phyloP scores from a whole-genome alignment of 495 filamentous ascomycete genomes.

The Opeltia flavorubescens region DNA sequence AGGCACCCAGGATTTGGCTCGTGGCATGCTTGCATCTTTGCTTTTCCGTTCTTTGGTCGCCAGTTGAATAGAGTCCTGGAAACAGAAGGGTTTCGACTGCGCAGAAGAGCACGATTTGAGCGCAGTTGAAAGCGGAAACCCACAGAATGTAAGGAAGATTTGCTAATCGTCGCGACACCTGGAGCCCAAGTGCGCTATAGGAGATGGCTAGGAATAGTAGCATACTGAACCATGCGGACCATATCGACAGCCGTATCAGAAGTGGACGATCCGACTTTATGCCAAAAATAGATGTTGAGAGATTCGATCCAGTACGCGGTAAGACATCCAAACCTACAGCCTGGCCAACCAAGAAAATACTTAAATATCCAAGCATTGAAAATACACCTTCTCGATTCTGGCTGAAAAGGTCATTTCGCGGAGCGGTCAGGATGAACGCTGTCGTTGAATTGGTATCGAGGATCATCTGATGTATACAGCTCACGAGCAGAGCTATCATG shows the following conservation, averaged over 20 bases:
- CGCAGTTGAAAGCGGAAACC: constrained; percentile 76
- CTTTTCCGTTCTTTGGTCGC: constrained; percentile 23
- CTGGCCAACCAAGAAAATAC: constrained; percentile 87
- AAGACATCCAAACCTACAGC: constrained; percentile 66
- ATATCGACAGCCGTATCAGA: constrained; percentile 43
- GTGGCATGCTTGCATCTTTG: constrained; percentile 45
- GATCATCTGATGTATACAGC: constrained; percentile 51
- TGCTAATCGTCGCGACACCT: constrained; percentile 75
- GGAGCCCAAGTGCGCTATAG: constrained; percentile 46
- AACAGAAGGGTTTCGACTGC: constrained; percentile 64
- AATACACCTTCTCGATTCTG: constrained; percentile 90
- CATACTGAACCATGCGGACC: constrained; percentile 52
- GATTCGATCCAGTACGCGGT: constrained; percentile 35
- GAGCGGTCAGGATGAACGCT: constrained; percentile 70
- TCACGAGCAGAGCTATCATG: constrained; percentile 50
- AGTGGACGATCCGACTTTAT: constrained; percentile 25
- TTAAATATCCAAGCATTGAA: constrained; percentile 84
- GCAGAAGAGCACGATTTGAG: constrained; percentile 64
- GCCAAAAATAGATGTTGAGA: constrained; percentile 8
- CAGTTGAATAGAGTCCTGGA: constrained; percentile 47
- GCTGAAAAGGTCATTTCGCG: constrained; percentile 60
- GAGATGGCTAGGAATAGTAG: constrained; percentile 34
- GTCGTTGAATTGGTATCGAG: constrained; percentile 70
- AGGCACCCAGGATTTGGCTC: constrained; percentile 63
- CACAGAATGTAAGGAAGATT: constrained; percentile 91